Conservation (phyloP, 2,329 filamentous ascomycete species). For the Ceratocystis albifundus region DNA sequence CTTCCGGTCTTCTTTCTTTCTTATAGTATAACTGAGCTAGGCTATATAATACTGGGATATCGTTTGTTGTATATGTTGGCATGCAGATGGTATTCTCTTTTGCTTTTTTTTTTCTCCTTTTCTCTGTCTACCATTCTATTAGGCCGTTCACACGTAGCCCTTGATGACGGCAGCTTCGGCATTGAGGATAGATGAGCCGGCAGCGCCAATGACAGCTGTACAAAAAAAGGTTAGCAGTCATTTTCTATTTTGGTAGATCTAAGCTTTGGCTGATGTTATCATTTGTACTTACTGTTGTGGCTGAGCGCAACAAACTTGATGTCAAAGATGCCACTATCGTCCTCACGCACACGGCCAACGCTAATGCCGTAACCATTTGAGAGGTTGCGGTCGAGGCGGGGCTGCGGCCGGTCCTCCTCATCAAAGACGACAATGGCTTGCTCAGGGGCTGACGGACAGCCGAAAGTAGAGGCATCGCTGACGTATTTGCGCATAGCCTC, state of each 20-base stretch:
- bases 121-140: not conserved
- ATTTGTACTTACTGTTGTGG: conserved; percentile 50
- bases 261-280: not conserved
- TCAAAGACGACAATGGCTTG: conserved; percentile 81
- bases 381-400: conserved; percentile 75
- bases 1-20: not conserved
- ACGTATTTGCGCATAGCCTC: conserved; percentile 69
- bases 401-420: conserved; percentile 81
- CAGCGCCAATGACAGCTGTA: conserved; percentile 80
- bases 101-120: not conserved
- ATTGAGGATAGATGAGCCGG: conserved; percentile 91
- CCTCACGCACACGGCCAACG: conserved; percentile 75
- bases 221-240: conserved; percentile 33
- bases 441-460: conserved; percentile 74
- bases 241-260: conserved; percentile 3
- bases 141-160: conserved; percentile 53
- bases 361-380: conserved; percentile 81
- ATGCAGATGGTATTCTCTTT: not conserved
- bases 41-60: not conserved
- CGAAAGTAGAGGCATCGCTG: conserved; percentile 68
- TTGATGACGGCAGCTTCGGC: conserved; percentile 86
- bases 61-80: not conserved
- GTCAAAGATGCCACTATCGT: conserved; percentile 82
- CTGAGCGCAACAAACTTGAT: conserved; percentile 89
- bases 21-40: not conserved